Conservation (phyloP, 331 rosid genomes). For the Rhamnella rubrinervis region DNA sequence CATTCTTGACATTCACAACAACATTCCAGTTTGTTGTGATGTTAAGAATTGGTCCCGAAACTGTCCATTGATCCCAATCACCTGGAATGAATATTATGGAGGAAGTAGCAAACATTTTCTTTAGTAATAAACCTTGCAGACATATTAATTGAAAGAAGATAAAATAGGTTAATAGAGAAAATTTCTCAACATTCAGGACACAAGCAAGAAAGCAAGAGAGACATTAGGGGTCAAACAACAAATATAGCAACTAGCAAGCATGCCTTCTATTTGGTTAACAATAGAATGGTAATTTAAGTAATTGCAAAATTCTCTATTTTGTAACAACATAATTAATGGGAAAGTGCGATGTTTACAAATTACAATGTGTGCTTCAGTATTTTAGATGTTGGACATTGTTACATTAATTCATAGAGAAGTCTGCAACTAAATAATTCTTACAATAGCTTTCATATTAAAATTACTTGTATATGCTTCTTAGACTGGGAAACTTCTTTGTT, state of each 20-base stretch:
- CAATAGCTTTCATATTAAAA: no score
- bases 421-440: no score
- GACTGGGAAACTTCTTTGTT: no score
- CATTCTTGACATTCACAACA: conserved; percentile 73
- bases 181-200: not conserved
- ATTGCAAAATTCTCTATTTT: no score
- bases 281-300: not conserved
- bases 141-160: not conserved
- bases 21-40: conserved; percentile 94
- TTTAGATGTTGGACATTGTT: no score
- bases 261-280: not conserved
- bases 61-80: conserved; percentile 69
- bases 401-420: no score
- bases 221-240: no score
- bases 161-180: conserved; percentile 3
- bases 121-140: not conserved
- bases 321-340: no score
- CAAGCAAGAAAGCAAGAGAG: not conserved
- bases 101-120: not conserved
- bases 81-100: conserved; percentile 41
- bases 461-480: no score
- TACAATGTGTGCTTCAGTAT: no score
- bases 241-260: no score
- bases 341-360: no score
- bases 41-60: conserved; percentile 77